Evolutionary conservation across 2,329 filamentous ascomycete species (phyloP), one percentile per base, ranked within the genome.

Genomic region (Calcarisporium arbuscula): DNA sequence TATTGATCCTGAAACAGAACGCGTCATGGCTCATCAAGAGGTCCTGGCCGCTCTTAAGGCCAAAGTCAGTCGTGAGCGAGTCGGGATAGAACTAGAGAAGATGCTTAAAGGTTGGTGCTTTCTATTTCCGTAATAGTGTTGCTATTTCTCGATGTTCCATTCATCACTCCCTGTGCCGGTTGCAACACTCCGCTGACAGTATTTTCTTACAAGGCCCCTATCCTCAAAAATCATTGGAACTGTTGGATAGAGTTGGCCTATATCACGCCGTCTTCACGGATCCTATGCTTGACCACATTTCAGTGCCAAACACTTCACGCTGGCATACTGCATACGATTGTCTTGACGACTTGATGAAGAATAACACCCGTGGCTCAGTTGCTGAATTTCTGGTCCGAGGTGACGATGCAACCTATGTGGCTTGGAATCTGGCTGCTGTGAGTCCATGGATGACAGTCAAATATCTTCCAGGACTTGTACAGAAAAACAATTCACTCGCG

Each of bases 21-120:
- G 65, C 27, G 81, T 77, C 17, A 98, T 98, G 90, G 72, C 71
- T 10, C 72, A 94, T 45, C 54, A 64, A n/a, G 70, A 74, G n/a
- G 92, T 98, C 31, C 73, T 89, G 39, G 67, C 80, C 9, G 84
- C 86, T 4, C 65, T 98, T n/a, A 77, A 74, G 32, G 59, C 82
- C 19, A 98, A 98, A 57, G 96, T 98, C 46, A 95, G 85, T 51
- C 78, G 88, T 35, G 92, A 98, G 58, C 73, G 92, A 38, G 80
- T 98, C 2, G 86, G 87, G 1, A 74, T 82, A 5, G 92, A 98
- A 55, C 51, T 95, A 4, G 85, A 90, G 52, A 96, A 44, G 18
- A 44, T 43, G 35, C 22, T 45, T 5, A 42, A 35, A 28, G 34
- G 37, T 33, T 28, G 9, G 30, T 19, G 10, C 12, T 17, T 11